Percentiles rank a stretch among this genome's conserved stretches.
Conservation (phyloP, 75 land plant genomes). For the Picea glauca region DNA sequence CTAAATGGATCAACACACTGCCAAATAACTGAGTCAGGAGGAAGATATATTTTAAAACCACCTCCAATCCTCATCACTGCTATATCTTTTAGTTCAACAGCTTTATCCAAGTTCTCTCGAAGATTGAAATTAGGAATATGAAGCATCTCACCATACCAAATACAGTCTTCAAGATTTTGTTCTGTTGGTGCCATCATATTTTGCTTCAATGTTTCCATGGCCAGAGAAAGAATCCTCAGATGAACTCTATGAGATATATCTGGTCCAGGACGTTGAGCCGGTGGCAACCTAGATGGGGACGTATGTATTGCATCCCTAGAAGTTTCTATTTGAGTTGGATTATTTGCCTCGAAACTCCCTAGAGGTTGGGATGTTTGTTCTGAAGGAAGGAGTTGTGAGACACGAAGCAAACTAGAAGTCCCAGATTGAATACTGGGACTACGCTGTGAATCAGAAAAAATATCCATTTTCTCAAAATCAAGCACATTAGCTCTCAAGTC, state of each 20-base stretch:
- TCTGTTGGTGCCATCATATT: slow-evolving; percentile 57
- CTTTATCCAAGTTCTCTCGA: slow-evolving; percentile 32
- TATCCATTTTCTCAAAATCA: background rate
- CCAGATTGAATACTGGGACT: slow-evolving; percentile 2
- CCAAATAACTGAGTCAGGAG: slow-evolving; percentile 44
- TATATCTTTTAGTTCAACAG: slow-evolving; percentile 41
- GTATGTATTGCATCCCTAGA: background rate
- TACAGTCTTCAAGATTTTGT: slow-evolving; percentile 56
- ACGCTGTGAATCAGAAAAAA: background rate
- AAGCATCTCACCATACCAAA: slow-evolving; percentile 37
- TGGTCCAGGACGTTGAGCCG: slow-evolving; percentile 20
- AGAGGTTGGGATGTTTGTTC: background rate
- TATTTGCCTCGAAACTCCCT: background rate
- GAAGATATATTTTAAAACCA: slow-evolving; percentile 30
- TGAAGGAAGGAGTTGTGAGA: slow-evolving; percentile 1
- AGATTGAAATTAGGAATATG: slow-evolving; percentile 42
- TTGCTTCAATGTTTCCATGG: slow-evolving; percentile 40
- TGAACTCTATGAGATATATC: slow-evolving; percentile 13
- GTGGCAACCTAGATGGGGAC: slow-evolving; percentile 11
- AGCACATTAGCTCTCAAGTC: slow-evolving; percentile 2
- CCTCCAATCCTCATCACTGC: slow-evolving; percentile 29
- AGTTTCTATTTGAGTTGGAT: slow-evolving; percentile 1
- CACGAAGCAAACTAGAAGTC: background rate
- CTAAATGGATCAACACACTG: slow-evolving; percentile 49
- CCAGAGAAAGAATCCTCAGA: slow-evolving; percentile 41